Evolutionary conservation across 2,329 filamentous ascomycete genomes (phyloP), one percentile per base, ranked within the genome.

Genomic region (Neopestalotiopsis clavispora): DNA sequence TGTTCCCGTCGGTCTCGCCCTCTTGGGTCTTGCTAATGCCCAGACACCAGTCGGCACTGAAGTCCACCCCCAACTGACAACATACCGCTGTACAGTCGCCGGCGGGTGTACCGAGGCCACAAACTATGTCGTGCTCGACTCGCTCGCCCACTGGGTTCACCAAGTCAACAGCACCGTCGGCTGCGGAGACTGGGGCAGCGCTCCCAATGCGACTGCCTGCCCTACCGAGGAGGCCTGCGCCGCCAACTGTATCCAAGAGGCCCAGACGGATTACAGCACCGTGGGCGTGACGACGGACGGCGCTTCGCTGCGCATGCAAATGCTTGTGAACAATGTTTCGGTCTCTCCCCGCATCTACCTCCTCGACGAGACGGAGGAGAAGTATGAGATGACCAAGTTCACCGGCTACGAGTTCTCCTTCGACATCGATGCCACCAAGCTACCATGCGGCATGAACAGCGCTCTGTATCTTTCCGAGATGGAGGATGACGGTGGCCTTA

Each of bases 391-490:
- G 74, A 84, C 91, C 77, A 83, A 89, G 72, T 81, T 91, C 69
- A 83, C 86, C 60, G 87, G 87, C 77, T 80, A 85, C 74, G 89
- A 92, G 76, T 85, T 91, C 75, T 84, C 87, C 23, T 91, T 92
- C 72, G 89, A 91, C 66, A 86, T 91, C 38, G 89, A 92, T 75
- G 84, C 88, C 52, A 90, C 88, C 63, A 84, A 85, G 72, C 83
- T 91, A 7, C 85, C 86, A 45, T 91, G 89, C 74, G 89, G 89
- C 70, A 80, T 90, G 75, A 90, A 91, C 78, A 88, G 87, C 68
- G 88, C 88, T 34, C 78, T 90, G n/a, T 90, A 90, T 80, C 86
- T 90, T 67, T 84, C 86, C 57, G 81, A 86, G 77, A 91, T 91
- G 88, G 82, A 86, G 52, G 81, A 82, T 4, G 86, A 89, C 70